These are phyloP conservation scores for Bothriochloa decipiens DNA, from an alignment of 176 grass and related monocot genomes.

Conservation along the genomic window DNA sequence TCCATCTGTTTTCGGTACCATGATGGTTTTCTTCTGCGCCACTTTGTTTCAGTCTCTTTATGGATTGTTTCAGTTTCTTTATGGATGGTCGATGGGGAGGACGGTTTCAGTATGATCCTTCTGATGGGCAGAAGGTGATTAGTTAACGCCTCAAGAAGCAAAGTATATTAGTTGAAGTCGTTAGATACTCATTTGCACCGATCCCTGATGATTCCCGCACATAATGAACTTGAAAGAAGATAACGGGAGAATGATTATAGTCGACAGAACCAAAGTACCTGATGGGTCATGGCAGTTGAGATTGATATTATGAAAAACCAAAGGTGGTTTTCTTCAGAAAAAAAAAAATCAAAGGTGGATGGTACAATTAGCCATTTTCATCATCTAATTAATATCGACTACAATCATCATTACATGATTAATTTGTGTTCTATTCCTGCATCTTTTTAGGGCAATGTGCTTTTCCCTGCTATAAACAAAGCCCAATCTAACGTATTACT, in stretches of 20 bases:
- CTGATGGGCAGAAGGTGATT: neutral
- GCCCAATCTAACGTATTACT: neutral
- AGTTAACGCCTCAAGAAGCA: neutral
- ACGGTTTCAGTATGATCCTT: neutral
- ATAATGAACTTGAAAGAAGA: neutral
- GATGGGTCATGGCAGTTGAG: neutral
- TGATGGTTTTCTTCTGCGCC: neutral
- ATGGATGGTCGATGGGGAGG: neutral
- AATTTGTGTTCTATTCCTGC: neutral
- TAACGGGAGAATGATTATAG: neutral
- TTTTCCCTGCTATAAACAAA: neutral
- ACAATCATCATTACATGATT: conserved; percentile 26
- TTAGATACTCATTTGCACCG: neutral
- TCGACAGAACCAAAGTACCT: neutral
- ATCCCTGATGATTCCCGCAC: neutral
- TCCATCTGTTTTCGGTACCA: too few species aligned
- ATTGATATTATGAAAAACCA: neutral
- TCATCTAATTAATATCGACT: neutral
- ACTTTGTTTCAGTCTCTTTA: conserved; percentile 1
- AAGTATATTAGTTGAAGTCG: neutral
- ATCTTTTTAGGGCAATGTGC: neutral
- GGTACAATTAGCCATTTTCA: neutral
- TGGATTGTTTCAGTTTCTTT: neutral
- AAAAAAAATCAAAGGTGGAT: neutral
- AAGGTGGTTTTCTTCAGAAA: too few species aligned